Evolutionary conservation across 768 basidiomycete species (phyloP).

Genomic region (Coprinopsis strossmayeri): DNA sequence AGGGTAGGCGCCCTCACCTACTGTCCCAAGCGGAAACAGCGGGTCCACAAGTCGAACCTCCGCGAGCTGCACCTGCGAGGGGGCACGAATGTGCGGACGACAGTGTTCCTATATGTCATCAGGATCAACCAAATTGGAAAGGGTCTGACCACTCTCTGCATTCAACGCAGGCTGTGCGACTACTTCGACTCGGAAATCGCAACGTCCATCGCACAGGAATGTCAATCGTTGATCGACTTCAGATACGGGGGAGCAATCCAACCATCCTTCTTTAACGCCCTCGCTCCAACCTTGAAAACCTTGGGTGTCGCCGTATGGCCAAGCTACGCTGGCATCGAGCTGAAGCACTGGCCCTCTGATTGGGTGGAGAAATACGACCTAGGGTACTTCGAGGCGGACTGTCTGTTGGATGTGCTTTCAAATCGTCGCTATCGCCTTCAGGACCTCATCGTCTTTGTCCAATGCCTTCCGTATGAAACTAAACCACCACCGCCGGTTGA

Average conservation of each 20-base stretch:
- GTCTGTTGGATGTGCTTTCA: background rate
- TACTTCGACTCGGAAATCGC: background rate
- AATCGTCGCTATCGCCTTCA: background rate
- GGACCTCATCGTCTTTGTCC: background rate
- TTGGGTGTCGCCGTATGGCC: background rate
- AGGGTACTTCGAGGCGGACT: background rate
- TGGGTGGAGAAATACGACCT: background rate
- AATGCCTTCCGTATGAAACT: background rate
- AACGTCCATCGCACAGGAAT: background rate
- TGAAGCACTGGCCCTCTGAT: background rate
- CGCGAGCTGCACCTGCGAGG: background rate
- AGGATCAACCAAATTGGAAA: background rate
- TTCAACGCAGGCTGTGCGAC: too few relatives aligned
- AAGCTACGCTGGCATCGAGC: background rate
- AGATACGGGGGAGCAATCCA: background rate
- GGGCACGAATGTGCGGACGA: background rate
- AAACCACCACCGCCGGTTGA: too few relatives aligned
- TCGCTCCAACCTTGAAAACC: background rate
- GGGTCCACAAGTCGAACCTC: background rate
- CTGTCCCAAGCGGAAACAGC: background rate
- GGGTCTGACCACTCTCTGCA: background rate
- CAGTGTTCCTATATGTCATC: background rate
- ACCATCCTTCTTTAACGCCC: background rate
- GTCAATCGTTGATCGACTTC: background rate
- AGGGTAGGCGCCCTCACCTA: background rate